These are phyloP conservation scores for Lactarius psammicola DNA, from an alignment of 768 basidiomycete species.

Conservation along the genomic window DNA sequence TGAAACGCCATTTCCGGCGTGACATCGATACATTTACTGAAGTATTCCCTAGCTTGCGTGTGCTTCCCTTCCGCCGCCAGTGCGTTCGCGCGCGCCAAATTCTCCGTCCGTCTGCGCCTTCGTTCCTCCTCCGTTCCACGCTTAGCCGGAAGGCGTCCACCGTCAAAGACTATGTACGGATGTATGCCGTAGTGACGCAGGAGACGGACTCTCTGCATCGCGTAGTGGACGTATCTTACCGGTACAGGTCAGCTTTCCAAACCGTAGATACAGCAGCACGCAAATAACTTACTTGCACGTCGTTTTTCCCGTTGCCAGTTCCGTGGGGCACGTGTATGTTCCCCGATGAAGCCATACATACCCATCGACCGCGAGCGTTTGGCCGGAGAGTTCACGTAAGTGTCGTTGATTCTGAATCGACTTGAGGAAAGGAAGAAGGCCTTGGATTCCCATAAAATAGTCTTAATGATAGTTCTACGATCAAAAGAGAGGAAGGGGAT, in stretches of 20 bases:
- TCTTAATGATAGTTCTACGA: background rate
- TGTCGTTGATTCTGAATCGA: constrained; percentile 78
- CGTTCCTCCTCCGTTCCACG: constrained; percentile 83
- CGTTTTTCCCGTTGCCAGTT: constrained; percentile 78
- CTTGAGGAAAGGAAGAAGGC: constrained; percentile 86
- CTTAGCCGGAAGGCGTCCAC: constrained; percentile 94
- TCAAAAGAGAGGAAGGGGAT: background rate
- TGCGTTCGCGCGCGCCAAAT: constrained; percentile 67
- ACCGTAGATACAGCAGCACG: background rate
- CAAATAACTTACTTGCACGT: constrained; percentile 66
- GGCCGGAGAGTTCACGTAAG: constrained; percentile 77
- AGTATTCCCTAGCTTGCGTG: constrained; percentile 81
- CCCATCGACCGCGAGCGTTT: constrained; percentile 88
- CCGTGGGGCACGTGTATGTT: constrained; percentile 84
- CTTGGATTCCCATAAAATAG: constrained; percentile 80
- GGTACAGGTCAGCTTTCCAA: background rate
- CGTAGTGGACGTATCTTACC: constrained; percentile 90
- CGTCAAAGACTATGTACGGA: constrained; percentile 95
- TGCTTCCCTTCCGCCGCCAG: constrained; percentile 76
- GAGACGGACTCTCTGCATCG: constrained; percentile 88
- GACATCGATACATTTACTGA: constrained; percentile 89
- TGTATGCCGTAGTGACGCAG: constrained; percentile 79
- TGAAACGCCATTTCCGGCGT: constrained; percentile 98
- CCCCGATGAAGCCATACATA: constrained; percentile 95
- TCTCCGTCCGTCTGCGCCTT: constrained; percentile 71